phyloP scores from a whole-genome alignment of 768 basidiomycete species.

The Auriculariales sp. region DNA sequence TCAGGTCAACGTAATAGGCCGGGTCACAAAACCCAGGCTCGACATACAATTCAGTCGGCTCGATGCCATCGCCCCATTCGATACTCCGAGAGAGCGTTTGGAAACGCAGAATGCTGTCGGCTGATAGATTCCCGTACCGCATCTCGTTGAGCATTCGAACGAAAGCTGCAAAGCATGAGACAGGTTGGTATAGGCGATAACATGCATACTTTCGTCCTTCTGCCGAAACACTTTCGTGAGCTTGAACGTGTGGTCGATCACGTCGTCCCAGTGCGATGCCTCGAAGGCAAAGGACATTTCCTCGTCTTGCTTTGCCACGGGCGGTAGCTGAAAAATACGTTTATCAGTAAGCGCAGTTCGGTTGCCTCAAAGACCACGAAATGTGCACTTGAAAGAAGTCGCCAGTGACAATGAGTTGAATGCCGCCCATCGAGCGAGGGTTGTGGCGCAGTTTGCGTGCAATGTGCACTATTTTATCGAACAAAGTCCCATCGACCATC shows the following conservation, averaged over 20 bases:
- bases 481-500: constrained; percentile 71
- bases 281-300: constrained; percentile 60
- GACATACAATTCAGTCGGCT: constrained; percentile 66
- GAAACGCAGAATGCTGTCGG: constrained; percentile 35
- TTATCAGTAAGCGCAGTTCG: no score
- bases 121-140: constrained; percentile 54
- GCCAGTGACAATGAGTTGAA: constrained; percentile 77
- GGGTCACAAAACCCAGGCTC: not conserved
- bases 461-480: constrained; percentile 68
- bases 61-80: constrained; percentile 53
- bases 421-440: constrained; percentile 62
- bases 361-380: no score
- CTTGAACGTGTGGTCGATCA: constrained; percentile 35
- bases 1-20: no score
- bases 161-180: constrained; percentile 29
- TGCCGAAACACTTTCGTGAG: constrained; percentile 77
- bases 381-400: no score
- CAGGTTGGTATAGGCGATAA: not conserved
- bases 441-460: constrained; percentile 42
- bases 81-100: constrained; percentile 38
- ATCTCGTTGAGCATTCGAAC: constrained; percentile 80
- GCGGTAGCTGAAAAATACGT: constrained; percentile 88
- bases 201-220: constrained; percentile 50
- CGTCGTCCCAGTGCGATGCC: constrained; percentile 52
- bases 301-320: constrained; percentile 34